Conservation (phyloP, 306 rosid genomes). For the Citrullus colocynthis region DNA sequence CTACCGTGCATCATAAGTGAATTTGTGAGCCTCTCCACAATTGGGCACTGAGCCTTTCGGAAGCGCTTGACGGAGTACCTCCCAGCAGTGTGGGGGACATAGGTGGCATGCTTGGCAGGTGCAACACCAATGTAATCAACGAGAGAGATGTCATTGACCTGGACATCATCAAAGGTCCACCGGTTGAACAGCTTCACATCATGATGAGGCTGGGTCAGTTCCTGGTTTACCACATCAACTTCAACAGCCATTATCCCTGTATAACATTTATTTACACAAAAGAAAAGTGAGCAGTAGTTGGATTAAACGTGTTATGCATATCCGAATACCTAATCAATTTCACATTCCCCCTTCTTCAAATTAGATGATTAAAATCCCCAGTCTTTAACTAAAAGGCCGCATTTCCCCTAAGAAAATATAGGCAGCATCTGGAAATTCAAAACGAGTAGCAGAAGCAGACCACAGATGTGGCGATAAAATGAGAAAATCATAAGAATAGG, state of each 20-base stretch:
- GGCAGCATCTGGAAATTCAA: no score
- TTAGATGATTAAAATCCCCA: no score
- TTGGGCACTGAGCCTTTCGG: slow-evolving; percentile 8
- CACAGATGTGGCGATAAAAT: no score
- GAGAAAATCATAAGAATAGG: no score
- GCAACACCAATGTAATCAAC: slow-evolving; percentile 4
- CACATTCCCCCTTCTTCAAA: no score
- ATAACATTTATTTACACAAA: not conserved
- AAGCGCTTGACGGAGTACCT: slow-evolving; percentile 7
- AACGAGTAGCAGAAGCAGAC: no score
- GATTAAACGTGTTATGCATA: not conserved
- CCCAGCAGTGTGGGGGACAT: slow-evolving; percentile 7
- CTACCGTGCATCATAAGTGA: slow-evolving; percentile 8
- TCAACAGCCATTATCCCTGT: not conserved
- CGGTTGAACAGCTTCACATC: slow-evolving; percentile 6
- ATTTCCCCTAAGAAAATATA: no score
- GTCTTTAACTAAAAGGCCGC: no score
- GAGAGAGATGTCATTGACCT: not conserved
- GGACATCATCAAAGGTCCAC: not conserved
- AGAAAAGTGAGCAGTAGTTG: not conserved
- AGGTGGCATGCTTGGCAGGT: slow-evolving; percentile 4
- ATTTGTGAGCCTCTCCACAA: slow-evolving; percentile 3
- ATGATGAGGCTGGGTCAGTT: not conserved
- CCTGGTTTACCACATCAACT: not conserved
- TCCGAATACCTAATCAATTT: not conserved